Evolutionary conservation across 352 stramenopile species (phyloP).

Genomic region (Blastocystis hominis): DNA sequence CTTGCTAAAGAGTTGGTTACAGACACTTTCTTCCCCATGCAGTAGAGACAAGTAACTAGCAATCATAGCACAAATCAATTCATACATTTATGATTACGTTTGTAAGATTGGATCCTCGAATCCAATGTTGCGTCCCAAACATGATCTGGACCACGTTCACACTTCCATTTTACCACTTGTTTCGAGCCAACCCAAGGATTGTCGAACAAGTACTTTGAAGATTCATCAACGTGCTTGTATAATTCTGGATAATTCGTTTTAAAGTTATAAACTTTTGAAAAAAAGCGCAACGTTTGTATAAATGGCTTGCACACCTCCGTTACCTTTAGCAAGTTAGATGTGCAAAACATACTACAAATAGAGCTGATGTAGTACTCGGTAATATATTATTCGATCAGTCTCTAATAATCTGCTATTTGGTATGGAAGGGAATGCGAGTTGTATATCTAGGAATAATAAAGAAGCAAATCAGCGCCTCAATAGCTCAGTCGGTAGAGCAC

Average conservation of each 20-base stretch:
- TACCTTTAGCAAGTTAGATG: not conserved
- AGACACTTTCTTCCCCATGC: slow-evolving; percentile 8
- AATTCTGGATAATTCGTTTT: slow-evolving; percentile 34
- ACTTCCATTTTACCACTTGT: slow-evolving; percentile 33
- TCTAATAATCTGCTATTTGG: no score
- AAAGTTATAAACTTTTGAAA: slow-evolving; percentile 27
- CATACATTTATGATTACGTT: slow-evolving; percentile 22
- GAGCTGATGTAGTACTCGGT: not conserved
- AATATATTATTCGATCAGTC: no score
- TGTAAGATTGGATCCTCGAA: not conserved
- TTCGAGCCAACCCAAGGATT: slow-evolving; percentile 31
- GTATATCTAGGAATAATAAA: not conserved
- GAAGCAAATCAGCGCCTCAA: not conserved
- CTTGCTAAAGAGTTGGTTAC: slow-evolving; percentile 34
- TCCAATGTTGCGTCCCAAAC: not conserved
- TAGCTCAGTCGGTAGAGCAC: slow-evolving; percentile 53
- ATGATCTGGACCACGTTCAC: slow-evolving; percentile 28
- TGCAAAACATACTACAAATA: not conserved
- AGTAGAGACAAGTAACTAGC: slow-evolving; percentile 45
- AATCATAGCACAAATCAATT: not conserved
- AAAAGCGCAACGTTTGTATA: not conserved
- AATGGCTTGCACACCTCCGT: not conserved
- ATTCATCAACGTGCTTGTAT: slow-evolving; percentile 9
- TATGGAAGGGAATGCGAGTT: no score
- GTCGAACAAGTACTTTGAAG: not conserved